Conservation (phyloP, 257 asterid species). For the Solanum gandarillasii region DNA sequence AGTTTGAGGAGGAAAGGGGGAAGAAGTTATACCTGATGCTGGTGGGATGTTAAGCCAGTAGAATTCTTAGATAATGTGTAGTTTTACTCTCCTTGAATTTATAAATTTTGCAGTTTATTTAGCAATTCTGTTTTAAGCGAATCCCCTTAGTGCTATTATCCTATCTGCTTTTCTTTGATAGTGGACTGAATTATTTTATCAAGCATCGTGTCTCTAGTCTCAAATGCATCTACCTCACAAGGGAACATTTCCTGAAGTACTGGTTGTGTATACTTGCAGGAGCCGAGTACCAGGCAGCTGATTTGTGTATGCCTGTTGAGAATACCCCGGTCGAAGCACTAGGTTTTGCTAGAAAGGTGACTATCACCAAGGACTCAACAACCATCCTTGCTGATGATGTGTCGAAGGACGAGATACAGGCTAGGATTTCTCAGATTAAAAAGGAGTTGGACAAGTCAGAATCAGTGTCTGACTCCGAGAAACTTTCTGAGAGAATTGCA, state of each 20-base stretch:
- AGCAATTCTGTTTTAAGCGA: background rate
- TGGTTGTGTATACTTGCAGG: constrained; percentile 32
- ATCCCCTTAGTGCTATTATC: background rate
- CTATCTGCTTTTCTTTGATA: background rate
- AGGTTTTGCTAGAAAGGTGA: constrained; percentile 32
- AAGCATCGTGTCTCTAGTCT: background rate
- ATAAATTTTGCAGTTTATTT: background rate
- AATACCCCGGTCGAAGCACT: constrained; percentile 47
- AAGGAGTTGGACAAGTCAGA: constrained; percentile 22
- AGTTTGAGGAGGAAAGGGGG: background rate
- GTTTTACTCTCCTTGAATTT: background rate
- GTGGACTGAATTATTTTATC: background rate
- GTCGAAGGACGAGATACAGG: constrained; percentile 24
- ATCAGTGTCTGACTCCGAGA: constrained; percentile 16
- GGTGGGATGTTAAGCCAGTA: background rate
- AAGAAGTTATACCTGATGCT: background rate
- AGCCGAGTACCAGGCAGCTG: constrained; percentile 87
- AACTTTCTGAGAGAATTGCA: constrained; percentile 33
- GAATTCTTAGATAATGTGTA: background rate
- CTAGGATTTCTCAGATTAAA: constrained; percentile 25
- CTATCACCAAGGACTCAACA: constrained; percentile 27
- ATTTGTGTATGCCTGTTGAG: constrained; percentile 71
- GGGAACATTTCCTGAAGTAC: background rate
- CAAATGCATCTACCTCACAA: background rate
- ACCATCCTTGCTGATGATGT: constrained; percentile 32